Evolutionary conservation across 345 rosid genomes (phyloP).

Genomic region (Eucalyptus erythrocorys): DNA sequence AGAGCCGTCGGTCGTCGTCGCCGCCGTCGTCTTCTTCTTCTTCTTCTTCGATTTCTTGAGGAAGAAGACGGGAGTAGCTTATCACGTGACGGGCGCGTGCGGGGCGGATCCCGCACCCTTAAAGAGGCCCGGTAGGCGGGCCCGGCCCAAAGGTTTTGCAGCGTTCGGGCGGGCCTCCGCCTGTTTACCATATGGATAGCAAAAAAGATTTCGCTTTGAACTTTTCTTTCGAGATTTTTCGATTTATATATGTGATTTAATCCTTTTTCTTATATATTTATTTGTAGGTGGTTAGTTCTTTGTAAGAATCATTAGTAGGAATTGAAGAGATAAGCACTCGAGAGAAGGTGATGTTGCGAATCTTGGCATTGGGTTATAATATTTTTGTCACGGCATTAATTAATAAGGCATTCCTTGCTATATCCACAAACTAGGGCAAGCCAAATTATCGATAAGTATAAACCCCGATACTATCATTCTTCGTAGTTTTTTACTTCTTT

Average conservation of each 20-base stretch:
- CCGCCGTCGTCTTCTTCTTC: neutral
- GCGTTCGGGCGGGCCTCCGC: neutral
- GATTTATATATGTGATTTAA: neutral
- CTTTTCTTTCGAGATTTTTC: neutral
- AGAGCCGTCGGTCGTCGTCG: neutral
- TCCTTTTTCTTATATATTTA: too few relatives aligned
- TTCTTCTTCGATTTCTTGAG: neutral
- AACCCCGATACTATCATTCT: too few relatives aligned
- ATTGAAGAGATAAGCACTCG: too few relatives aligned
- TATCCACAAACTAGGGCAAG: too few relatives aligned
- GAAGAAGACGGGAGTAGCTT: neutral
- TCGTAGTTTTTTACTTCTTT: too few relatives aligned
- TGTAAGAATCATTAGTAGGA: neutral
- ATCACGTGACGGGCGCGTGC: neutral
- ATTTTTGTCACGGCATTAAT: too few relatives aligned
- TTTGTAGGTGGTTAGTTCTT: neutral
- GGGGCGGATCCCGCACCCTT: neutral
- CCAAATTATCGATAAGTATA: too few relatives aligned
- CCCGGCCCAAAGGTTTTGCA: neutral
- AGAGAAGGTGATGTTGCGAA: too few relatives aligned
- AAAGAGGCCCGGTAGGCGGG: neutral
- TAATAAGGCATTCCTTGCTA: too few relatives aligned
- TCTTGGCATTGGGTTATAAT: too few relatives aligned
- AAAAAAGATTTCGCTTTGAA: neutral
- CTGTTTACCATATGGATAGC: neutral